Base-by-base conservation (phyloP, 129 eudicot genomes). In the Flaveria ramosissima region DNA sequence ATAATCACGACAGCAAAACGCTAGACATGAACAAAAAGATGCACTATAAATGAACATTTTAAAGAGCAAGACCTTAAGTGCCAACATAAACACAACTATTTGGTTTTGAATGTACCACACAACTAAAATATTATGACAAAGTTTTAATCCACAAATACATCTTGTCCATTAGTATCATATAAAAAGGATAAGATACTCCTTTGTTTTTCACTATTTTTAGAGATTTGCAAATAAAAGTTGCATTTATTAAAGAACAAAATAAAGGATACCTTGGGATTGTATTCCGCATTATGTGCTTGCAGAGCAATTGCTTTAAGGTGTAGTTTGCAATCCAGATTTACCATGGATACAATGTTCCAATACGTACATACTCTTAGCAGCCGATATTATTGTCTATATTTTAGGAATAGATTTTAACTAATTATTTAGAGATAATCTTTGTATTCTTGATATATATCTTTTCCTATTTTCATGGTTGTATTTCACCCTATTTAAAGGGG, bases 1-100 rank as follows among this genome's bases (percentile, higher is more conserved):
- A 93, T 93, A 41, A 90, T 93, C 62, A 93, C 97, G 9, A 97
- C 98, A 82, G 97, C 97, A 85, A 93, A 93, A 90, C 98, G 98
- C 98, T 93, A 82, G 55, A 83, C 55, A 11, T 23, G 52, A 78
- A 57, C 19, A 27, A 64, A 14, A 78, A 17, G 27, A 51, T 45
- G 21, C 26, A 52, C 53, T 12, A 23, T 41, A 41, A 30, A 57
- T 27, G 6, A 70, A 71, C 6, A 42, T 3, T 77, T 53, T 41
- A 2, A 56, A 16, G 27, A n/a, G 11, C 39, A 14, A 57, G 59
- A 77, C 30, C 66, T 41, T 46, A 2, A 45, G 15, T 42, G n/a
- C 59, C 45, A 17, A 26, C 30, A 56, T 61, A 74, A 52, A 43
- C 3, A 7, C 27, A 14, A 15, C 30, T 27, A 11, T n/a, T 16